Percentiles rank a stretch among this genome's conserved stretches.
phyloP scores from a whole-genome alignment of 2,329 filamentous ascomycete genomes.

The Fusarium sp. region DNA sequence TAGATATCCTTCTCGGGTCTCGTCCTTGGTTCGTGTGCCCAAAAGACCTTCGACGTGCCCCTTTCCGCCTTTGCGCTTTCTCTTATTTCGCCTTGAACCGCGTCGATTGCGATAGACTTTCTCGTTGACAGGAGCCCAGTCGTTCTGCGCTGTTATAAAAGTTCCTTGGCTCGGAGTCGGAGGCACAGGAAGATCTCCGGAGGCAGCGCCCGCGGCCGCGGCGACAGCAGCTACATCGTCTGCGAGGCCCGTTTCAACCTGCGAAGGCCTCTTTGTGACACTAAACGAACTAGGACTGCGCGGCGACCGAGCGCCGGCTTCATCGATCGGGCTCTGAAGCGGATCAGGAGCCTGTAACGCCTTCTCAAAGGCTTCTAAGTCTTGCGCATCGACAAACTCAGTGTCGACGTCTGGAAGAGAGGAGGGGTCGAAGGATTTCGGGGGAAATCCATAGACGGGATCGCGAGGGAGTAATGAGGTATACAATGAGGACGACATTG shows the following conservation, averaged over 20 bases:
- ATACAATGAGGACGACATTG: slow-evolving; percentile 45
- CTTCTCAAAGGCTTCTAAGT: slow-evolving; percentile 82
- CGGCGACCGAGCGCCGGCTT: slow-evolving; percentile 57
- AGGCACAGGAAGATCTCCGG: slow-evolving; percentile 51
- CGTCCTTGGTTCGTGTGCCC: slow-evolving; percentile 79
- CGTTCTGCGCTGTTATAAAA: slow-evolving; percentile 91
- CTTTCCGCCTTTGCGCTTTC: slow-evolving; percentile 50
- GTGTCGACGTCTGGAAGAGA: slow-evolving; percentile 82
- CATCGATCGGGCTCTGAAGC: slow-evolving; percentile 72
- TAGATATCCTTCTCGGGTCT: slow-evolving; percentile 93
- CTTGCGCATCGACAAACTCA: slow-evolving; percentile 79
- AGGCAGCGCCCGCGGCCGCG: slow-evolving; percentile 56
- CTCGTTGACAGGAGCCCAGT: slow-evolving; percentile 92
- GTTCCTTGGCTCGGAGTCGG: slow-evolving; percentile 54
- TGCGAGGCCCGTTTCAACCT: slow-evolving; percentile 47
- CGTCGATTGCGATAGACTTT: slow-evolving; percentile 64
- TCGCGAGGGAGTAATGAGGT: slow-evolving; percentile 46
- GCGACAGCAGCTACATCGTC: slow-evolving; percentile 54
- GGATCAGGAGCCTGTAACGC: slow-evolving; percentile 87
- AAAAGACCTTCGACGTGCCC: slow-evolving; percentile 57
- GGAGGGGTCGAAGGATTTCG: slow-evolving; percentile 75
- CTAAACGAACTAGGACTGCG: slow-evolving; percentile 57
- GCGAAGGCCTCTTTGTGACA: slow-evolving; percentile 58
- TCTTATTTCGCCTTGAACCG: slow-evolving; percentile 53
- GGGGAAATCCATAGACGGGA: slow-evolving; percentile 67